Evolutionary conservation across 1,284 basidiomycete genomes (phyloP), one percentile per base, ranked within the genome.

Genomic region (Pseudozyma hubeiensis): DNA sequence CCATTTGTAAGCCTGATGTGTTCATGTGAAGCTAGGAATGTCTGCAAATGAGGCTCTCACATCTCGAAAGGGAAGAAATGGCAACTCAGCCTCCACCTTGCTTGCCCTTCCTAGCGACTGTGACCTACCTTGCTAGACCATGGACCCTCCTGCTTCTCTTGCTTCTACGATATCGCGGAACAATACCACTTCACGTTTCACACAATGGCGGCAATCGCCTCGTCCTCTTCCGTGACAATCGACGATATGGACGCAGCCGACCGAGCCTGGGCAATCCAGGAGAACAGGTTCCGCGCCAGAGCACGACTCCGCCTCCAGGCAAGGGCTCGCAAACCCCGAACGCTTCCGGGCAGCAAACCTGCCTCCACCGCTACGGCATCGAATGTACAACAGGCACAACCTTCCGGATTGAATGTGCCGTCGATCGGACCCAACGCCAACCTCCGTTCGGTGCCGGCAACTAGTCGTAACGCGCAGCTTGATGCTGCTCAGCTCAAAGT

Each of bases 341-440:
- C 49, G 37, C 16, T 43, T n/a, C 11, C 44, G 61, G 43, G 46
- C 62, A 60, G 53, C 63, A 45, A 43, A n/a, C 47, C 17, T 11
- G 41, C 39, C 16, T 24, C 8, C 43, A 19, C 11, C 40, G 10
- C 31, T 9, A 35, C 68, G 8, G 35, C 52, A 4, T 16, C 52
- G 7, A 45, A 19, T 7, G 17, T 53, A 51, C 24, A 24, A 24
- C 24, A 24, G 24, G 19, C 65, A 41, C 50, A 59, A 29, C 45
- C 45, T 39, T 5, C 40, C 8, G 35, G 19, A 33, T 11, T 44
- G 6, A 43, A 47, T 7, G 50, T 64, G 7, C 69, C 70, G 0
- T 73, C 65, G 11, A 65, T 71, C 34, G 71, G 77, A 16, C 71
- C 76, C 14, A 76, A 76, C 35, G 76, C 73, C 47, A 64, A 70